Base-by-base conservation (phyloP, 2,329 filamentous ascomycete species). In the Paracoccidioides lutzii region DNA sequence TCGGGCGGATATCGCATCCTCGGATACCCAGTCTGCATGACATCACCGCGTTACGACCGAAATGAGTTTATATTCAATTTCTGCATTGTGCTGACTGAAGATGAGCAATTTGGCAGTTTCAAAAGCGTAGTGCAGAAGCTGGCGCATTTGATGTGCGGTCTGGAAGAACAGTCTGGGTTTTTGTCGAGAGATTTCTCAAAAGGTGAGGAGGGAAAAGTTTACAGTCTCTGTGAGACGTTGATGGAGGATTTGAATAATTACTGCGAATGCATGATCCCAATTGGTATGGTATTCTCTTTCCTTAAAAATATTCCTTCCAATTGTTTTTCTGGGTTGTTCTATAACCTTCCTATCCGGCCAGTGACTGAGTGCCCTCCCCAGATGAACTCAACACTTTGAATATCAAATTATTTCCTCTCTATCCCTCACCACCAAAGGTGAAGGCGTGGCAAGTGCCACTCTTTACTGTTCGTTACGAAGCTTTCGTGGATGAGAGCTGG, bases 21-120 rank as follows among this genome's bases (percentile, higher is more conserved):
- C 38, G 89, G 90, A 14, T 89, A 90, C 64, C 93, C 93, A 0
- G 85, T 97, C 54, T 91, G 89, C 67, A 88, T 97, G 66, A 82
- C 85, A 53, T 81, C 90, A 60, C 80, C 83, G 55, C 85, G 85
- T 62, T 95, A 97, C 67, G 82, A 86, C 66, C 85, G 93, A 57
- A 95, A 95, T 72, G 88, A 95, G 71, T 97, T 96, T 76, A 95
- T 96, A 67, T 98, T 97, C 81, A 97, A 97, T 71, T 95, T 97
- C 67, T 90, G 89, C 57, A 77, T 97, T 46, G 85, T 95, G 33
- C 77, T 95, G 52, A 81, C 86, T 52, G 80, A 83, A 56, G 75
- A 79, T 38, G 76, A 79, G 12, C 87, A 94, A 66, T 87, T 87
- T 68, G 81, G 81, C 51, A 85, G 84, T 38, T 95, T 89, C 69